Evolutionary conservation across 208 protist species (phyloP).

Genomic region (Acanthamoeba royreba): DNA sequence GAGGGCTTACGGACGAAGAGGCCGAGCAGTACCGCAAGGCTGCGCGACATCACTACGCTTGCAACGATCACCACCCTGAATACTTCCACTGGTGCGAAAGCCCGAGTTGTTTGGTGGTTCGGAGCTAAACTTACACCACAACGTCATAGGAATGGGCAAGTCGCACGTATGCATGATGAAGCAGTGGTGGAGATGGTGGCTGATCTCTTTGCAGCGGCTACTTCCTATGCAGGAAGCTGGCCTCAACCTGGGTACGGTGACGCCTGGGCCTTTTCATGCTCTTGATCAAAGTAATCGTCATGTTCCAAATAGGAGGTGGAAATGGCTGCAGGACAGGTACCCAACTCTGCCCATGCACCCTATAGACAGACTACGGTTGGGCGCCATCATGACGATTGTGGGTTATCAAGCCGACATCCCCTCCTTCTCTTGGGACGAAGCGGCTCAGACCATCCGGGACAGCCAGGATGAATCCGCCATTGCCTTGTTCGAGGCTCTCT

Average conservation of each 20-base stretch:
- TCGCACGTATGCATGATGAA: not conserved
- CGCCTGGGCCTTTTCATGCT: too few relatives aligned
- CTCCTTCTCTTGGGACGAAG: not conserved
- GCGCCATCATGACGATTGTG: not conserved
- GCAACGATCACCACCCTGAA: constrained; percentile 16
- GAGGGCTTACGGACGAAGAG: not conserved
- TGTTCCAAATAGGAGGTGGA: not conserved
- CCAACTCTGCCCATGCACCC: not conserved
- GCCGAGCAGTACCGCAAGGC: not conserved
- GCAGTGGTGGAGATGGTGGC: not conserved
- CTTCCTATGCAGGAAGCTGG: not conserved
- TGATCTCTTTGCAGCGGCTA: not conserved
- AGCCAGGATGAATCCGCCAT: not conserved
- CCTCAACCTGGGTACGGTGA: not conserved
- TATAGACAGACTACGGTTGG: not conserved
- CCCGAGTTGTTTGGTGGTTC: not conserved
- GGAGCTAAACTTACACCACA: not conserved
- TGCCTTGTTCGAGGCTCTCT: not conserved
- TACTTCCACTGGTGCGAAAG: not conserved
- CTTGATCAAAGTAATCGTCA: too few relatives aligned
- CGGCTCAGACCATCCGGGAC: not conserved
- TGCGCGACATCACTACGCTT: not conserved
- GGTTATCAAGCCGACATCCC: not conserved
- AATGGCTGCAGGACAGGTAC: not conserved
- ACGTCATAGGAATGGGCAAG: not conserved